Evolutionary conservation across 805 yeast species (phyloP).

Genomic region (Suhomyces sp.): DNA sequence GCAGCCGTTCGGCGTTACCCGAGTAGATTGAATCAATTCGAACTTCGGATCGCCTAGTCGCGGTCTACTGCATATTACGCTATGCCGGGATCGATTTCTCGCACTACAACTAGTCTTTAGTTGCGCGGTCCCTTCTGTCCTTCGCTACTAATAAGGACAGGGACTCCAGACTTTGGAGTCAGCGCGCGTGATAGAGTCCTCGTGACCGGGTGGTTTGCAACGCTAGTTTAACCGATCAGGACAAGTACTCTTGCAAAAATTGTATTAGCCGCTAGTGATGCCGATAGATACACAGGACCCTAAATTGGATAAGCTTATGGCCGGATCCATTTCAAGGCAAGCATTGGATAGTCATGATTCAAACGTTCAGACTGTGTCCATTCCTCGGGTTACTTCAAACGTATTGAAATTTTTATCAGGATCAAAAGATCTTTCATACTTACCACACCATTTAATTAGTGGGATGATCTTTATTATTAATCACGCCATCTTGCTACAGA

Average conservation of each 20-base stretch:
- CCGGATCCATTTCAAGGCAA: neutral
- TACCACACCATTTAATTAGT: neutral
- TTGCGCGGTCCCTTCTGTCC: neutral
- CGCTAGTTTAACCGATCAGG: neutral
- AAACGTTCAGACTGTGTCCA: neutral
- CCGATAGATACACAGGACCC: neutral
- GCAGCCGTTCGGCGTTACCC: neutral
- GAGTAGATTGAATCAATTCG: neutral
- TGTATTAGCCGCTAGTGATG: neutral
- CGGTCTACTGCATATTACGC: neutral
- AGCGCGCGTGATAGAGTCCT: neutral
- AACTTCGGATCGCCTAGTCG: neutral
- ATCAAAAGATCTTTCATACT: neutral
- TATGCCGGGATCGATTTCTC: neutral
- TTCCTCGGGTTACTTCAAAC: neutral
- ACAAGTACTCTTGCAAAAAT: neutral
- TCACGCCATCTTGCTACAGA: conserved; percentile 47
- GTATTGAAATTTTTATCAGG: neutral
- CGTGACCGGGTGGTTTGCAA: neutral
- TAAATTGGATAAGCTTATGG: neutral
- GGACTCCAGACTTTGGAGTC: neutral
- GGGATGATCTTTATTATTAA: neutral
- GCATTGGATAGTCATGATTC: neutral
- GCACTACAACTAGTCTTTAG: neutral
- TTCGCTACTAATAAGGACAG: neutral